Conservation (phyloP, 1,284 basidiomycete species). For the Fomitopsis palustris region DNA sequence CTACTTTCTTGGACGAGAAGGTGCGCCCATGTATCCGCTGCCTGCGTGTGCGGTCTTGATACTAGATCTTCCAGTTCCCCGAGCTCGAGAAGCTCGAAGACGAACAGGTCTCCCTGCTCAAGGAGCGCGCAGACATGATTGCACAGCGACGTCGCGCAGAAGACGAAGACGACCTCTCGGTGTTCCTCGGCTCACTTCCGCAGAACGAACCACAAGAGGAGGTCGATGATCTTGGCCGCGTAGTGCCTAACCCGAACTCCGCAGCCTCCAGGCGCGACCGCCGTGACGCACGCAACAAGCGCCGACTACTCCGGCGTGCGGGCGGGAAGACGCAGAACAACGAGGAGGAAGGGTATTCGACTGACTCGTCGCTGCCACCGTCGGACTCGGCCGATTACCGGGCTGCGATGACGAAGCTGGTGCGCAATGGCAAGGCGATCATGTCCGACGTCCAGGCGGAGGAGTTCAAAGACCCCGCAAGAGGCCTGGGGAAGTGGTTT, state of each 20-base stretch:
- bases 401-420: conserved; percentile 58
- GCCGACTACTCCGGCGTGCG: conserved; percentile 41
- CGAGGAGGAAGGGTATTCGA: conserved; percentile 83
- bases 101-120: conserved; percentile 71
- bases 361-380: conserved; percentile 70
- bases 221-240: conserved; percentile 64
- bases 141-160: conserved; percentile 64
- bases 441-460: conserved; percentile 85
- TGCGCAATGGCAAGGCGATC: conserved; percentile 48
- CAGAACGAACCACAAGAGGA: conserved; percentile 38
- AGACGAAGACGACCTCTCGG: conserved; percentile 78
- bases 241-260: conserved; percentile 44
- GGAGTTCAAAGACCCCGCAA: conserved; percentile 82
- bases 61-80: conserved; percentile 57
- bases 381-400: conserved; percentile 71
- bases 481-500: conserved; percentile 72
- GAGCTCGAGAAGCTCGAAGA: conserved; percentile 82
- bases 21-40: conserved; percentile 34
- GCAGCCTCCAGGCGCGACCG: conserved; percentile 46
- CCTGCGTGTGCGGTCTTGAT: background rate
- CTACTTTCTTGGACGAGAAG: conserved; percentile 90
- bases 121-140: conserved; percentile 74
- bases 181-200: conserved; percentile 64
- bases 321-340: conserved; percentile 22
- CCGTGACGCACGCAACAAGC: conserved; percentile 48